These are phyloP conservation scores for Cyberlindnera misumaiensis DNA, from an alignment of 805 yeast genomes.

Conservation along the genomic window DNA sequence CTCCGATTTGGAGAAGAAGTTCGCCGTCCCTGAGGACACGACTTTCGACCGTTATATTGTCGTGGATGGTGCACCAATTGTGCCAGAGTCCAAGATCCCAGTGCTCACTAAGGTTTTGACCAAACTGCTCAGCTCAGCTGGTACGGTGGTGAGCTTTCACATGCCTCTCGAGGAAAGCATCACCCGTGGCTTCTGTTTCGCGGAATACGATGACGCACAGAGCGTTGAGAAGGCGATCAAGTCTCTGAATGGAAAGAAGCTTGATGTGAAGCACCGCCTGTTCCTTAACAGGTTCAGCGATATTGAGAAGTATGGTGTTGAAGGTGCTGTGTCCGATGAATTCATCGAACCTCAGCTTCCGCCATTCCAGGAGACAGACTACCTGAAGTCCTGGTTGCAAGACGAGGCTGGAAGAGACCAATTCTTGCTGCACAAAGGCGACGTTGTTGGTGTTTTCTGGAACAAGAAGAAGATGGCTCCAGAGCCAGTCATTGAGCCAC, in stretches of 20 bases:
- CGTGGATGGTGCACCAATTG: constrained; percentile 93
- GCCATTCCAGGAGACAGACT: constrained; percentile 68
- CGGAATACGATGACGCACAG: constrained; percentile 64
- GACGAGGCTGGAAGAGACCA: constrained; percentile 90
- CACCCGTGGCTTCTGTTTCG: constrained; percentile 81
- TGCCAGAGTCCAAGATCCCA: constrained; percentile 83
- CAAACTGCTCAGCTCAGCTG: constrained; percentile 73
- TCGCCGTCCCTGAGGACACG: constrained; percentile 50
- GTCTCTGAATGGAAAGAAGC: constrained; percentile 77
- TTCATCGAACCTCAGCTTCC: constrained; percentile 70
- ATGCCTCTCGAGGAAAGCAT: constrained; percentile 78
- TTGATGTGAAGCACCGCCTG: constrained; percentile 89
- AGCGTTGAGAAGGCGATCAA: constrained; percentile 75
- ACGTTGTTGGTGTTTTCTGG: constrained; percentile 83
- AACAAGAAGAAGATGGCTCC: constrained; percentile 65
- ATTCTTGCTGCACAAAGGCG: constrained; percentile 70
- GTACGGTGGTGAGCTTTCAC: constrained; percentile 68
- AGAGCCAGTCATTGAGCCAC: constrained; percentile 70
- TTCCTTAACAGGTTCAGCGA: constrained; percentile 78
- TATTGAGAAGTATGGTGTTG: constrained; percentile 68
- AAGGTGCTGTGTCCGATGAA: constrained; percentile 52
- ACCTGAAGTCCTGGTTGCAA: constrained; percentile 84
- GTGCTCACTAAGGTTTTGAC: constrained; percentile 77
- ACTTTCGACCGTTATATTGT: constrained; percentile 74
- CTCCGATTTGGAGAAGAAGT: constrained; percentile 78